Conservation (phyloP, 1,139 yeast species). For the Geotrichum fermentans region DNA sequence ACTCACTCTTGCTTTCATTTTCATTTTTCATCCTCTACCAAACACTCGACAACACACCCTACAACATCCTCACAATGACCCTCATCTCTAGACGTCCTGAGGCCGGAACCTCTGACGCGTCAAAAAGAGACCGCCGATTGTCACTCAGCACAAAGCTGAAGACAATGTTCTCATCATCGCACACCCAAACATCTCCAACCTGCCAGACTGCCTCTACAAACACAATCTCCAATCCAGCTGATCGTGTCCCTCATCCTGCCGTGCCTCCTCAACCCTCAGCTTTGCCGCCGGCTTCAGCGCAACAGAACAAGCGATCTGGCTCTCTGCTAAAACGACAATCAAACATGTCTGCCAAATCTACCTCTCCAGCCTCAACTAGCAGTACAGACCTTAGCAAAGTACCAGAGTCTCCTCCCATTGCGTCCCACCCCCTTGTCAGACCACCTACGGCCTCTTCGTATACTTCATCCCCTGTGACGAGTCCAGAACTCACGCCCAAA, state of each 20-base stretch:
- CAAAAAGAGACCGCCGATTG: constrained; percentile 4
- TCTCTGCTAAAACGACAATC: neutral
- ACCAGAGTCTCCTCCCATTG: neutral
- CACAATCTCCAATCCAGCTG: constrained; percentile 1
- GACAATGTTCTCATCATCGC: neutral
- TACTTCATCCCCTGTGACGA: constrained; percentile 5
- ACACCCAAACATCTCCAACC: neutral
- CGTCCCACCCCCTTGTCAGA: neutral
- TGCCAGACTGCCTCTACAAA: neutral
- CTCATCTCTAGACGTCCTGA: neutral
- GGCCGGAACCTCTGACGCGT: neutral
- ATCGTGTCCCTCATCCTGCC: constrained; percentile 2
- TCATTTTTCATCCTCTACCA: no score
- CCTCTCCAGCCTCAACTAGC: constrained; percentile 1
- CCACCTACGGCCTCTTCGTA: neutral
- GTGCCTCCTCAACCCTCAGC: neutral
- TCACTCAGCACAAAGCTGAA: constrained; percentile 9
- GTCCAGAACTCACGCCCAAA: constrained; percentile 1
- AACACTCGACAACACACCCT: no score
- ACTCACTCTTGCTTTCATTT: no score
- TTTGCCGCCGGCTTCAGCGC: no score
- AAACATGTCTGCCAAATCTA: neutral
- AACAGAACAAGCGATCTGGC: neutral
- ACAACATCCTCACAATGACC: no score
- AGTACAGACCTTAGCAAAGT: neutral